Percentiles rank a stretch among this genome's conserved stretches.
Conservation (phyloP, 2,329 filamentous ascomycete species). For the Sclerotinia subarctica region DNA sequence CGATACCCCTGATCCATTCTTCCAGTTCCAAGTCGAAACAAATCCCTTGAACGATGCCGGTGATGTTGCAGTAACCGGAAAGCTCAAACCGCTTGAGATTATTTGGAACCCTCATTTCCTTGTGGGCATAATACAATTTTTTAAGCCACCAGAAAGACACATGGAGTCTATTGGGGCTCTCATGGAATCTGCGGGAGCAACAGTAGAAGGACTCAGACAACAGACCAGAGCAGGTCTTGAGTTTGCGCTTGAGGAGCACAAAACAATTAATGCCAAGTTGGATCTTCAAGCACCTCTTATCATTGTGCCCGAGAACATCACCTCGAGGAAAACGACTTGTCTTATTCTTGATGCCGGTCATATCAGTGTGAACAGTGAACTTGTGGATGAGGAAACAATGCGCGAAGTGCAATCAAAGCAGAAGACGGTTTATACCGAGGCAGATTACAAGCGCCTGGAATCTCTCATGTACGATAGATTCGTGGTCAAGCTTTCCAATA, state of each 20-base stretch:
- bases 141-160: constrained; percentile 91
- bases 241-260: constrained; percentile 95
- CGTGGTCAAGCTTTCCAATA: constrained; percentile 85
- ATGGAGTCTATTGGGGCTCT: constrained; percentile 98
- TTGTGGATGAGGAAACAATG: constrained; percentile 88
- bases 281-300: constrained; percentile 95
- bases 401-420: constrained; percentile 90
- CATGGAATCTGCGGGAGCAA: constrained; percentile 93
- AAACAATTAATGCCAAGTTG: constrained; percentile 93
- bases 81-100: constrained; percentile 92
- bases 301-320: constrained; percentile 93
- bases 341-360: constrained; percentile 96
- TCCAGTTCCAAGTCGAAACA: constrained; percentile 88
- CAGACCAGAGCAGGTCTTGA: constrained; percentile 94
- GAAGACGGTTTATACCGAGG: constrained; percentile 78
- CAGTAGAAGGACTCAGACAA: constrained; percentile 89
- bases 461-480: constrained; percentile 98
- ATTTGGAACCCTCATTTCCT: constrained; percentile 96
- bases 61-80: constrained; percentile 84
- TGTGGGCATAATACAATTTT: constrained; percentile 88
- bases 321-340: constrained; percentile 74
- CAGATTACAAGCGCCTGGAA: constrained; percentile 84
- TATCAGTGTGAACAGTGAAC: constrained; percentile 86
- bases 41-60: constrained; percentile 91
- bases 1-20: constrained; percentile 70